Base-by-base conservation (phyloP, 2,329 filamentous ascomycete genomes). In the Chaetomiaceae sp. region DNA sequence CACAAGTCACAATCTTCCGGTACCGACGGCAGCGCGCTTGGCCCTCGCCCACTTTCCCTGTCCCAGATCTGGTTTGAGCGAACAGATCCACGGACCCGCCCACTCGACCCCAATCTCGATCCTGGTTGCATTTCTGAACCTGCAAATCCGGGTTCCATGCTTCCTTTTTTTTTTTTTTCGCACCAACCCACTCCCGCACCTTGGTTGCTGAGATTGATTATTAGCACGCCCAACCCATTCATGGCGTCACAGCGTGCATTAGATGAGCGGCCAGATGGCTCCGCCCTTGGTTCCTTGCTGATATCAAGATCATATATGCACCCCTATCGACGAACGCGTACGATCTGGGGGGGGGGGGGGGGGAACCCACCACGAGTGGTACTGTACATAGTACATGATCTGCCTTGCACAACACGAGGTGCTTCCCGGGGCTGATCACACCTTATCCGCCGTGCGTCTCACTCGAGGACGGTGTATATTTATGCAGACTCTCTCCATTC, bases 21-120 rank as follows among this genome's bases (percentile, higher is more conserved):
- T 54, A 54, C 25, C 40, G 46, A 49, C 46, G 46, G 41, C 40
- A 46, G 23, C 42, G 23, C 42, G 41, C 41, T 50, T 50, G 51
- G 45, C 7, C 38, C 38, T 44, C 20, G 5, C 9, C 25, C 9
- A 5, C 9, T 18, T 30, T 30, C 16, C 20, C 18, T 30, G 14
- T 48, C 16, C 37, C 49, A 27, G 49, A 47, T 36, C 42, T 42
- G 20, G 18, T 42, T 29, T 9, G 38, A 27, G 23, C n/a, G 38
- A 42, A 42, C 38, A 42, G 38, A 27, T 25, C 38, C 23, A 21
- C 43, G 18, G 29, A 8, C 43, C 18, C 30, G 20, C 32, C 32
- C 21, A 33, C 23, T 45, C 43, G n/a, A 34, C 43, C 43, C 23
- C 25, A 30, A 48, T 38, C 42, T 38, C 16, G 23, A 48, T 18